These are phyloP conservation scores for Ceratocystiopsis sp. DNA, from an alignment of 2,329 filamentous ascomycete genomes.

Conservation along the genomic window DNA sequence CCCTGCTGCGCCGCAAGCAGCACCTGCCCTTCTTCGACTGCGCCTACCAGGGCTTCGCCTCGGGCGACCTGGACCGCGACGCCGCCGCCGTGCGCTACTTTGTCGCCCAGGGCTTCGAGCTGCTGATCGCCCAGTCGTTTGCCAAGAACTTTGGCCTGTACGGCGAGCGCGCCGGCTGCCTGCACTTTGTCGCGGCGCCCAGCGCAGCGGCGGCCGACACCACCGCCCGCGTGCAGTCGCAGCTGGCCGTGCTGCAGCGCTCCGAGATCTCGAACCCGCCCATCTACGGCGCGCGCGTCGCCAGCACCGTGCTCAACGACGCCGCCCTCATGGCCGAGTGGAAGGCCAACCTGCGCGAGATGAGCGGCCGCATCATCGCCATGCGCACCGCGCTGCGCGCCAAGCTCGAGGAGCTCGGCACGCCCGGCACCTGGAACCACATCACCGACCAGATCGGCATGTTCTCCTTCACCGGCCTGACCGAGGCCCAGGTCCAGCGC, in stretches of 20 bases:
- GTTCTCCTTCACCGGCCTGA: slow-evolving; percentile 86
- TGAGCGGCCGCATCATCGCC: slow-evolving; percentile 86
- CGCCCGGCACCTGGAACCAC: slow-evolving; percentile 87
- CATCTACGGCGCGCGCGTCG: slow-evolving; percentile 83
- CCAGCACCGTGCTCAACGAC: slow-evolving; percentile 71
- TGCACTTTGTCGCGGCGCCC: slow-evolving; percentile 77
- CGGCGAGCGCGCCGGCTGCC: slow-evolving; percentile 86
- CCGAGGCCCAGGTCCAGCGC: slow-evolving; percentile 54
- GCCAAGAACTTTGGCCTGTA: slow-evolving; percentile 98
- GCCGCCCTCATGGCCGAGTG: slow-evolving; percentile 67
- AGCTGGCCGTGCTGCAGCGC: slow-evolving; percentile 85
- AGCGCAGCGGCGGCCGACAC: slow-evolving; percentile 44
- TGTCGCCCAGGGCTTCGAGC: slow-evolving; percentile 75
- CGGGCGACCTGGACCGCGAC: slow-evolving; percentile 70
- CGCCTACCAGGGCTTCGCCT: slow-evolving; percentile 95
- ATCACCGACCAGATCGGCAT: slow-evolving; percentile 99
- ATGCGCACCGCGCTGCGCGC: slow-evolving; percentile 68
- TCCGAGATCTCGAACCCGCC: slow-evolving; percentile 97
- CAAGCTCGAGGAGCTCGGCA: slow-evolving; percentile 70
- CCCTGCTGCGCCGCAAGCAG: slow-evolving; percentile 54
- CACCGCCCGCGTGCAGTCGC: slow-evolving; percentile 54
- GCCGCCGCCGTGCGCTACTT: slow-evolving; percentile 92
- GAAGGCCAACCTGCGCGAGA: slow-evolving; percentile 80
- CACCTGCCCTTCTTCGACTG: slow-evolving; percentile 98
- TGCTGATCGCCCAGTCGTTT: slow-evolving; percentile 81